A percentile compares a stretch with the other conserved stretches of the same genome.
phyloP scores from a whole-genome alignment of 2,329 filamentous ascomycete species.

The Stachybotrys chartarum region DNA sequence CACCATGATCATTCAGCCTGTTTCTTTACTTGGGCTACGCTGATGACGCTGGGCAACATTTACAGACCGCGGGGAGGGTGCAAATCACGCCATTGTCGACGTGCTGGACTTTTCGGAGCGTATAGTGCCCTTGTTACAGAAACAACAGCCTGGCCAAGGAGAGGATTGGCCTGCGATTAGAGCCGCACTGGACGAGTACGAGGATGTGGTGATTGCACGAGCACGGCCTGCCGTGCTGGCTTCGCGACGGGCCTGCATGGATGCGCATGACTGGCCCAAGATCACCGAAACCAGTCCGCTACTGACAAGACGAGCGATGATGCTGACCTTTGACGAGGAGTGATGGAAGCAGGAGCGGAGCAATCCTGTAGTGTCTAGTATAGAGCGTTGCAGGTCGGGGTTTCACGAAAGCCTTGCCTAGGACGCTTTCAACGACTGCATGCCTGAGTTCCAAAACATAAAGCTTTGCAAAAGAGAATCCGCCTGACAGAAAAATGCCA shows the following conservation, averaged over 20 bases:
- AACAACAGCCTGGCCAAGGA: not conserved
- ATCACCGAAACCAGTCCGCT: constrained; percentile 30
- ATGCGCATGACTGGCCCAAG: constrained; percentile 43
- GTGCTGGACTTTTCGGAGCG: constrained; percentile 34
- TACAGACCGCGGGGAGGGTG: constrained; percentile 48
- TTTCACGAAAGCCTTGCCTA: too few relatives aligned
- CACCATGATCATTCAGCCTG: not conserved
- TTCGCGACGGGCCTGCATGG: constrained; percentile 44
- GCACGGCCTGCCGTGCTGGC: constrained; percentile 38
- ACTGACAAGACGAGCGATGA: constrained; percentile 28
- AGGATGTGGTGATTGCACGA: constrained; percentile 34
- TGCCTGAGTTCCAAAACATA: too few relatives aligned
- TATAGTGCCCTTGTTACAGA: constrained; percentile 12
- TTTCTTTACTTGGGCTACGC: not conserved
- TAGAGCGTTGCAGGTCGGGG: too few relatives aligned
- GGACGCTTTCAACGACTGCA: too few relatives aligned
- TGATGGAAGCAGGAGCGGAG: not conserved
- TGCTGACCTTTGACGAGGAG: constrained; percentile 21
- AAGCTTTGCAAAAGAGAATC: too few relatives aligned
- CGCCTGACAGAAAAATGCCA: too few relatives aligned
- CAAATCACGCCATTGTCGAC: constrained; percentile 49
- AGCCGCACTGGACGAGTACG: constrained; percentile 29
- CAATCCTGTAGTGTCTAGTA: too few relatives aligned
- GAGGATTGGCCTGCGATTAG: constrained; percentile 9
- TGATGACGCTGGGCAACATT: not conserved